Evolutionary conservation across 202 grass and related monocot genomes (phyloP).

Genomic region (Panicum hallii): DNA sequence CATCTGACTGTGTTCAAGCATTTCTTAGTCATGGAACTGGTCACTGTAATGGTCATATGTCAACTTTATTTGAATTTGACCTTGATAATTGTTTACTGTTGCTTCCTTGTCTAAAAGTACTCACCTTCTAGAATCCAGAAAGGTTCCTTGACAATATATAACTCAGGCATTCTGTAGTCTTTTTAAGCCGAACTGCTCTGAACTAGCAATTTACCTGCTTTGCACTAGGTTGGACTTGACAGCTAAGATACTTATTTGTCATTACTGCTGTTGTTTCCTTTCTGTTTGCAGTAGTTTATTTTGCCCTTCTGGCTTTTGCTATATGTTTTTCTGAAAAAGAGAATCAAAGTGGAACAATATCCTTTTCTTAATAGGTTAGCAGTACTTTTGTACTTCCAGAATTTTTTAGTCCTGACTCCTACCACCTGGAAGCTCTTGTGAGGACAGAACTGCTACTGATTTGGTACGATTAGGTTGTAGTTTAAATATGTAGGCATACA

Average conservation of each 20-base stretch:
- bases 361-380: neutral
- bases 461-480: conserved; percentile 2
- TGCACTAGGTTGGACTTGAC: neutral
- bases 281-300: neutral
- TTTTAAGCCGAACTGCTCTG: conserved; percentile 13
- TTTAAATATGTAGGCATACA: conserved; percentile 10
- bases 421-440: neutral
- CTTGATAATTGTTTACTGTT: neutral
- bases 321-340: neutral
- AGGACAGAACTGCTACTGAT: neutral
- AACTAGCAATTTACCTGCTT: neutral
- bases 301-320: neutral
- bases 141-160: conserved; percentile 1
- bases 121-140: neutral
- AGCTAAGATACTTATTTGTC: neutral
- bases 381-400: conserved; percentile 20
- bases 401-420: conserved; percentile 15
- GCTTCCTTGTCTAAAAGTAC: conserved; percentile 1
- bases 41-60: neutral
- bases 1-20: neutral
- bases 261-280: neutral
- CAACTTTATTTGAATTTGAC: conserved; percentile 18
- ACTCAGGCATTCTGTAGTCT: neutral
- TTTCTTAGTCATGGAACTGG: conserved; percentile 2
- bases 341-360: neutral